These are phyloP conservation scores for Aureobasidium uvarum DNA, from an alignment of 2,329 filamentous ascomycete species.

Conservation along the genomic window DNA sequence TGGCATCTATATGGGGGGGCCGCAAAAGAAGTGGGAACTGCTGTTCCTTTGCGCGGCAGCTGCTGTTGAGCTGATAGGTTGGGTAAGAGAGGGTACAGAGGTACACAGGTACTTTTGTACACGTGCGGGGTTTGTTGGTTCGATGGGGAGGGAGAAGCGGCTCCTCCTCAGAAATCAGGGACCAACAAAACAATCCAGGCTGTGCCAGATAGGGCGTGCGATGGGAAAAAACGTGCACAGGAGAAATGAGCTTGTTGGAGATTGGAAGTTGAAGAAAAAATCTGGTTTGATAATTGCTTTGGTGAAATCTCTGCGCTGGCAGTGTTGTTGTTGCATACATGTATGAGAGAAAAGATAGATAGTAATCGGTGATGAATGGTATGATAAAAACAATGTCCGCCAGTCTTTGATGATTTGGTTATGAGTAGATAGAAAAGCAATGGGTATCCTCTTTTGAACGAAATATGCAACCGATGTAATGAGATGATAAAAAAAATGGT, in stretches of 20 bases:
- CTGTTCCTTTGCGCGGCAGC: conserved; percentile 11
- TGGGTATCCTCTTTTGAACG: conserved; percentile 23
- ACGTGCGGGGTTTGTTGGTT: conserved; percentile 23
- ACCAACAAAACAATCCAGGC: conserved; percentile 6
- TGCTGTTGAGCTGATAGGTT: neutral
- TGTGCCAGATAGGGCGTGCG: conserved; percentile 9
- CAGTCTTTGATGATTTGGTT: conserved; percentile 1
- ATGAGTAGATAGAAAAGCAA: conserved; percentile 2
- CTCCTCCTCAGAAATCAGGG: conserved; percentile 3
- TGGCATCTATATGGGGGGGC: neutral
- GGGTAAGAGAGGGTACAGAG: neutral
- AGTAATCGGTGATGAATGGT: neutral
- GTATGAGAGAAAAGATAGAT: neutral
- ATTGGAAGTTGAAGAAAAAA: neutral
- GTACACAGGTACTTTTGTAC: conserved; percentile 4
- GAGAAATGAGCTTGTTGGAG: no score
- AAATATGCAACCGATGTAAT: conserved; percentile 21
- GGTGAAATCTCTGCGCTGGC: conserved; percentile 1
- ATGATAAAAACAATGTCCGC: neutral
- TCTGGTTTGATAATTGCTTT: neutral
- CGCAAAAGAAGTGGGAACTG: conserved; percentile 7
- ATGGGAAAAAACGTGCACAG: neutral
- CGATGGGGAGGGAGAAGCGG: neutral
- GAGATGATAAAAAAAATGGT: conserved; percentile 1
- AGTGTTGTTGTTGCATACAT: neutral